Evolutionary conservation across 805 yeast species (phyloP), one percentile per base, ranked within the genome.

Genomic region (Candida dajiaensis): DNA sequence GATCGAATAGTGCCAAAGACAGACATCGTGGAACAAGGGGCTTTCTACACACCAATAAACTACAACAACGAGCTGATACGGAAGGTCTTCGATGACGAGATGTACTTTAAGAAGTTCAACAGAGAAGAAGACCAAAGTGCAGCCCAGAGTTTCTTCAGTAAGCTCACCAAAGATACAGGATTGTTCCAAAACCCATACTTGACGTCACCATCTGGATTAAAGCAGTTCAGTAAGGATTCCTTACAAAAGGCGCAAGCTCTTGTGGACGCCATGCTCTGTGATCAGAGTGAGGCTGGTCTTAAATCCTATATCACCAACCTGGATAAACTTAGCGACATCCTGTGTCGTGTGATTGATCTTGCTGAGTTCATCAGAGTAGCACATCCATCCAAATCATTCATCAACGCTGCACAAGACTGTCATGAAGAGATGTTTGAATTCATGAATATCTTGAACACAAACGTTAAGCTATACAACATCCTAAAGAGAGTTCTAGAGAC

Each of bases 271-370:
- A 78, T 92, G 69, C 66, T 79, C 15, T 58, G 57, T 7, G 77
- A 76, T 42, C 67, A 70, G 20, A 55, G 74, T 2, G 61, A 56
- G 1, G 68, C 69, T 10, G 86, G 77, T 2, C 57, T 74, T 19
- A 53, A 56, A 16, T 63, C 70, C 6, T 87, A 79, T 45, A 76
- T 92, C 45, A 61, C 78, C 38, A 79, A 81, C 44, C 69, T 94
- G 52, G 99, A 94, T 61, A 79, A 89, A 53, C 67, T 94, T 36
- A 85, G 96, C 58, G 98, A 94, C 61, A 77, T 85, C 25, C 66
- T 94, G 26, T 94, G 99, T 62, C 78, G 96, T 47, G 97, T 89
- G 6, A 90, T 94, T 37, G 99, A 94, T 65, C 75, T 92, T 42
- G 92, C 96, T 33, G 98, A 90, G 56, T 92, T 92, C 67, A 80